Percentiles rank a stretch among this genome's conserved stretches.
phyloP scores from a whole-genome alignment of 2,329 filamentous ascomycete species.

The Fusarium pseudograminearum region DNA sequence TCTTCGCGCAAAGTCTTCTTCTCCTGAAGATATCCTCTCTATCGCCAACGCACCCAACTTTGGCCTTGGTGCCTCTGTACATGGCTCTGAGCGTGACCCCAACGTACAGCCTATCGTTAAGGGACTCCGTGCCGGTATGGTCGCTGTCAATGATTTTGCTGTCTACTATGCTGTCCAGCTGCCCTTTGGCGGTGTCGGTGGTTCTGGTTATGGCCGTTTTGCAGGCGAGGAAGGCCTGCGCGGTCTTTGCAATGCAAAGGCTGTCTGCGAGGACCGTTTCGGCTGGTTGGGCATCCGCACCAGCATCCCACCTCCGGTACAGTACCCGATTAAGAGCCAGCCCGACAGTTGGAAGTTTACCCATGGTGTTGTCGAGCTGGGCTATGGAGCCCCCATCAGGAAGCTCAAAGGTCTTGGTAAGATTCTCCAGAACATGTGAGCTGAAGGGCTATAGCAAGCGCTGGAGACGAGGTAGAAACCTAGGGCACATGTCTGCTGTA shows the following conservation, averaged over 20 bases:
- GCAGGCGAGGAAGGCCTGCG: constrained; percentile 89
- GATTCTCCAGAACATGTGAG: constrained; percentile 59
- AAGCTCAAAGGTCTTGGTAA: constrained; percentile 57
- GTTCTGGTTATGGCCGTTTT: constrained; percentile 93
- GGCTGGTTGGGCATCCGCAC: constrained; percentile 75
- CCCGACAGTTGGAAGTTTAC: constrained; percentile 73
- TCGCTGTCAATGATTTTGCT: constrained; percentile 95
- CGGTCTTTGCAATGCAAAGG: constrained; percentile 88
- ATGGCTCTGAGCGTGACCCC: constrained; percentile 73
- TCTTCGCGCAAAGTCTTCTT: constrained; percentile 76
- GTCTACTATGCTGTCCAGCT: constrained; percentile 93
- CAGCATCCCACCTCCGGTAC: constrained; percentile 80
- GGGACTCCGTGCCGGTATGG: constrained; percentile 85
- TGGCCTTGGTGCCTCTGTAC: constrained; percentile 89
- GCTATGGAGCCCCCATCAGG: constrained; percentile 61
- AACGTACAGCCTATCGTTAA: constrained; percentile 73
- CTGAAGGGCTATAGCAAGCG: too few species aligned
- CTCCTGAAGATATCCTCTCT: constrained; percentile 72
- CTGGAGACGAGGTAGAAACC: not conserved
- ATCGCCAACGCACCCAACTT: constrained; percentile 89
- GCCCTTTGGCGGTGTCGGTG: constrained; percentile 91
- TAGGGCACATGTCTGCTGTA: not conserved
- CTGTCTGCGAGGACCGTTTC: constrained; percentile 81
- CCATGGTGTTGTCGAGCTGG: constrained; percentile 70
- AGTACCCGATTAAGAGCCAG: constrained; percentile 81